Percentiles rank a stretch among this genome's conserved stretches.
phyloP scores from a whole-genome alignment of 2,329 filamentous ascomycete genomes.

The Thielaviopsis populi region DNA sequence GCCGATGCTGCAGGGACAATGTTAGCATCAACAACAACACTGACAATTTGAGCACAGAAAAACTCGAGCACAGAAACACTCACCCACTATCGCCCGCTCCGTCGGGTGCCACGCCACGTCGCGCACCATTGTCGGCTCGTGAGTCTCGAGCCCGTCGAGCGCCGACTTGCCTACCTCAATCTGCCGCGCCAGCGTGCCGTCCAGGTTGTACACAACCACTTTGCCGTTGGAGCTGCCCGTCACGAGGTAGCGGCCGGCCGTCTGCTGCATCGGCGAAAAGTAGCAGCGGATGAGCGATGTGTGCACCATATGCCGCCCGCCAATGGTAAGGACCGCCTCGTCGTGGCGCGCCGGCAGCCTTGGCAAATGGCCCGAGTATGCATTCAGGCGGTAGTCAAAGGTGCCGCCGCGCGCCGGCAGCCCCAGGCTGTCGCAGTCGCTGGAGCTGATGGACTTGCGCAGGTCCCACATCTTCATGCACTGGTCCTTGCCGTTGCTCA shows the following conservation, averaged over 20 bases:
- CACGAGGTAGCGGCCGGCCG: slow-evolving; percentile 85
- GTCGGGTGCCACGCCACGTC: slow-evolving; percentile 86
- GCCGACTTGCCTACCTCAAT: slow-evolving; percentile 64
- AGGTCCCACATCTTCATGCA: slow-evolving; percentile 96
- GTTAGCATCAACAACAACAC: not conserved
- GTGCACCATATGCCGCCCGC: slow-evolving; percentile 65
- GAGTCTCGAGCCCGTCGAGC: slow-evolving; percentile 37
- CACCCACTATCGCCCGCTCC: slow-evolving; percentile 59
- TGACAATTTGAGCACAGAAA: not conserved
- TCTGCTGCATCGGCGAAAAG: slow-evolving; percentile 76
- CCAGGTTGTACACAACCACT: slow-evolving; percentile 85
- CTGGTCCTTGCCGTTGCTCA: slow-evolving; percentile 92
- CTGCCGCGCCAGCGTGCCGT: slow-evolving; percentile 63
- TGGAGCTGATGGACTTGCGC: slow-evolving; percentile 38
- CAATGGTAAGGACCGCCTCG: slow-evolving; percentile 85
- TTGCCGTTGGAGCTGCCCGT: slow-evolving; percentile 79
- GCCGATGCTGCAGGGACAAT: slow-evolving; percentile 47
- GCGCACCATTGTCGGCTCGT: slow-evolving; percentile 56
- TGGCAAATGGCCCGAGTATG: too few species aligned
- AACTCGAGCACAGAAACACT: slow-evolving; percentile 21
- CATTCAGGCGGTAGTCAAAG: not conserved
- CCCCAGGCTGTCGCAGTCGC: slow-evolving; percentile 39
- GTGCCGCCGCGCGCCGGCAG: too few species aligned
- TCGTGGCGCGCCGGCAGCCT: slow-evolving; percentile 33
- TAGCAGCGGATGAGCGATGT: slow-evolving; percentile 89